phyloP scores from a whole-genome alignment of 306 rosid genomes.

The Quercus cerris region DNA sequence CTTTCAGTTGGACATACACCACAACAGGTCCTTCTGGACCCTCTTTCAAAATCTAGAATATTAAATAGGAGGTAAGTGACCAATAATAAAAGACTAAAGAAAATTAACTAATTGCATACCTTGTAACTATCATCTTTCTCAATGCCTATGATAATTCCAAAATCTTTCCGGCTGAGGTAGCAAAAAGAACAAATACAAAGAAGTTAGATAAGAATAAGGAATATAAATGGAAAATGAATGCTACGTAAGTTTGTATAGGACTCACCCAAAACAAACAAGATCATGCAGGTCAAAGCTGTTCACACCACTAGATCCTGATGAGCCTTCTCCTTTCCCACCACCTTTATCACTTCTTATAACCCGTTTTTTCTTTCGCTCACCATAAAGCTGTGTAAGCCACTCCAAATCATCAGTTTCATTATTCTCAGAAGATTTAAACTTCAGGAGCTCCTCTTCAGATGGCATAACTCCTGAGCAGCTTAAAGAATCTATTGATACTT shows the following conservation, averaged over 20 bases:
- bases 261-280: conserved; percentile 93
- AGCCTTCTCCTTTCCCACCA: conserved; percentile 70
- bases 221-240: conserved; percentile 8
- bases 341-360: conserved; percentile 42
- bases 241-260: conserved; percentile 20
- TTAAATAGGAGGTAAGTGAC: neutral
- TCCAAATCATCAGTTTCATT: conserved; percentile 61
- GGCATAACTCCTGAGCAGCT: conserved; percentile 83
- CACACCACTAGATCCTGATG: conserved; percentile 44
- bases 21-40: conserved; percentile 61
- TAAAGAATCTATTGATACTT: conserved; percentile 76
- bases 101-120: conserved; percentile 45
- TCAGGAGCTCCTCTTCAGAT: conserved; percentile 70
- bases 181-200: conserved; percentile 7
- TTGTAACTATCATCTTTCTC: conserved; percentile 83
- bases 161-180: conserved; percentile 78
- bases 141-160: conserved; percentile 72
- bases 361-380: conserved; percentile 60
- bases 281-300: conserved; percentile 58
- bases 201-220: neutral
- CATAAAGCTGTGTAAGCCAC: conserved; percentile 91
- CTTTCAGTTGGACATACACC: conserved; percentile 44
- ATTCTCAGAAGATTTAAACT: conserved; percentile 67
- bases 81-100: neutral
- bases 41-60: conserved; percentile 73